Evolutionary conservation across 2,329 filamentous ascomycete genomes (phyloP), one percentile per base, ranked within the genome.

Genomic region (Phoma sp.): DNA sequence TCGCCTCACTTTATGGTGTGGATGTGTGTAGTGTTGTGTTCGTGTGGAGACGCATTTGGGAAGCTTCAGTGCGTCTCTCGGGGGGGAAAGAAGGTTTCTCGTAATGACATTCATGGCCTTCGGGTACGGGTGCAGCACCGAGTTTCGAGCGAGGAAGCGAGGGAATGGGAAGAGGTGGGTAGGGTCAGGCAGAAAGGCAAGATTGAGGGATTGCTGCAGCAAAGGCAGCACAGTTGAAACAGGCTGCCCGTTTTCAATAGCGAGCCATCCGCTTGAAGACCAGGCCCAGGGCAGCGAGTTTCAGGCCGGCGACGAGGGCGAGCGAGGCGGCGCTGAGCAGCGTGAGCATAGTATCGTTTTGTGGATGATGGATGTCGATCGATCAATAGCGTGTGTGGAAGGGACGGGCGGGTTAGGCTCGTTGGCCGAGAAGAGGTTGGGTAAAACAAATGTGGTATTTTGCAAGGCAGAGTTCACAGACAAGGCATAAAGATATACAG

Each of bases 261-360:
- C 58, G 51, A 4, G 59, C 52, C 52, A 68, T 57, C 68, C 68
- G 71, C 27, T 55, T 63, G 38, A 73, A 57, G 1, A 64, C 62
- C 39, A 73, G 55, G 1, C 59, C 67, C 4, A 71, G 41, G 7
- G 70, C 69, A 11, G 69, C 59, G 43, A 73, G 65, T 48, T 73
- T 72, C 13, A 73, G 49, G 18, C 63, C 61, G 7, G 65, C 59
- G 47, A 73, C 58, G 44, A 72, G 52, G 27, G 68, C 39, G 22
- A 72, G 46, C 35, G 52, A 46, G 41, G 46, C 52, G 8, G 41
- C 52, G 52, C 52, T 41, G 41, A 55, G 46, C 29, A 55, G 46
- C 23, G 52, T 46, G 52, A 49, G 37, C 52, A 55, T 55, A 4
- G 23, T 27, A 18, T 18, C 18, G 18, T 18, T 18, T 18, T 18